Percentiles rank a stretch among this genome's conserved stretches.
phyloP scores from a whole-genome alignment of 768 basidiomycete genomes.

The Cystobasidium tubakii region DNA sequence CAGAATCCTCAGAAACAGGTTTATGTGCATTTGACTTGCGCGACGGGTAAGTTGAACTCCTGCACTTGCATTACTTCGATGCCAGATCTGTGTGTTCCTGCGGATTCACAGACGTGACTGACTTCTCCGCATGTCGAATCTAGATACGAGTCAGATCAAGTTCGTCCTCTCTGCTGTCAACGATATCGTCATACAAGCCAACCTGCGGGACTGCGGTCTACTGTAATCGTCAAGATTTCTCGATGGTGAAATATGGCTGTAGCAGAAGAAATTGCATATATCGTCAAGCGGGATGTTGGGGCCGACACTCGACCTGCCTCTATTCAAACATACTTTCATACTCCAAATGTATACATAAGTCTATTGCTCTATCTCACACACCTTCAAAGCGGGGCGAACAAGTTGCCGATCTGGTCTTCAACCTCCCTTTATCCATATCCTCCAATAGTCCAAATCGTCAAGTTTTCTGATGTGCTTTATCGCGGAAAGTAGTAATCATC shows the following conservation, averaged over 20 bases:
- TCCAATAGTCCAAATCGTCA: too few species aligned
- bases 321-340: too few species aligned
- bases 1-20: slow-evolving; percentile 64
- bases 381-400: too few species aligned
- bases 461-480: too few species aligned
- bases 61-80: not conserved
- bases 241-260: too few species aligned
- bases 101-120: not conserved
- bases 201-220: slow-evolving; percentile 37
- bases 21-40: slow-evolving; percentile 47
- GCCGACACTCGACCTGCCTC: too few species aligned
- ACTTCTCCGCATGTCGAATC: too few species aligned
- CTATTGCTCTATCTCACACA: too few species aligned
- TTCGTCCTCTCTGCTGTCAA: slow-evolving; percentile 48
- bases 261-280: too few species aligned
- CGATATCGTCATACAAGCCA: slow-evolving; percentile 46
- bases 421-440: not conserved
- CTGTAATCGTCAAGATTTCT: slow-evolving; percentile 15
- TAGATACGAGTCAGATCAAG: slow-evolving; percentile 47
- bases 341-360: too few species aligned
- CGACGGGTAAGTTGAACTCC: not conserved
- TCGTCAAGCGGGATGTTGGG: too few species aligned
- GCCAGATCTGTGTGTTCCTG: not conserved
- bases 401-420: too few species aligned
- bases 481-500: not conserved